These are phyloP conservation scores for Penicillium rolfsii DNA, from an alignment of 2,329 filamentous ascomycete genomes.

Conservation along the genomic window DNA sequence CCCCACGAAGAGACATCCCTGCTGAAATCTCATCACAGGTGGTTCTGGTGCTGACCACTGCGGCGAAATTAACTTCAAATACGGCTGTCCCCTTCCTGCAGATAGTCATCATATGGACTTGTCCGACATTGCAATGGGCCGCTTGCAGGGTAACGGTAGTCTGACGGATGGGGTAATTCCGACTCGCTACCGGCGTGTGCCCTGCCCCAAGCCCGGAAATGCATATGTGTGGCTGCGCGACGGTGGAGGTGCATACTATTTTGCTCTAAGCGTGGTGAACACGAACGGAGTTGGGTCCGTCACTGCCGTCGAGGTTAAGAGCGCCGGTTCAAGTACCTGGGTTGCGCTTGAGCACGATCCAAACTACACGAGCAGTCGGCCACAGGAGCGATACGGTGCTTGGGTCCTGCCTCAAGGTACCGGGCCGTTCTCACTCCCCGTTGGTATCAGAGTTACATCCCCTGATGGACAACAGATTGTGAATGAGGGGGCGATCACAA, in stretches of 20 bases:
- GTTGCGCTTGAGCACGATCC: constrained; percentile 1
- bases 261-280: constrained; percentile 1
- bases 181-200: background rate
- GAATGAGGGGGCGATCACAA: constrained; percentile 2
- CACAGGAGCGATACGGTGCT: constrained; percentile 5
- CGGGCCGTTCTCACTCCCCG: background rate
- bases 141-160: constrained; percentile 5
- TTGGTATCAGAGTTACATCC: constrained; percentile 4
- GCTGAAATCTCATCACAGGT: background rate
- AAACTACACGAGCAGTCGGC: constrained; percentile 8
- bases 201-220: constrained; percentile 4
- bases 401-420: constrained; percentile 1
- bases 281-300: constrained; percentile 1
- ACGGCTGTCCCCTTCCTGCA: constrained; percentile 1
- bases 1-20: background rate
- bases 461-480: constrained; percentile 8
- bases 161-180: constrained; percentile 3
- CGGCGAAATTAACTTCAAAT: constrained; percentile 8
- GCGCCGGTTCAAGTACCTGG: background rate
- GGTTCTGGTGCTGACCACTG: constrained; percentile 8
- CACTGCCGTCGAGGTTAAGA: background rate
- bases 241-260: background rate
- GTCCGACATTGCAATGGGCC: constrained; percentile 7
- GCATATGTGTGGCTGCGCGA: constrained; percentile 3
- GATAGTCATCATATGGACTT: constrained; percentile 5